Conservation (phyloP, 441 rosid genomes). For the Gossypium trilobum region DNA sequence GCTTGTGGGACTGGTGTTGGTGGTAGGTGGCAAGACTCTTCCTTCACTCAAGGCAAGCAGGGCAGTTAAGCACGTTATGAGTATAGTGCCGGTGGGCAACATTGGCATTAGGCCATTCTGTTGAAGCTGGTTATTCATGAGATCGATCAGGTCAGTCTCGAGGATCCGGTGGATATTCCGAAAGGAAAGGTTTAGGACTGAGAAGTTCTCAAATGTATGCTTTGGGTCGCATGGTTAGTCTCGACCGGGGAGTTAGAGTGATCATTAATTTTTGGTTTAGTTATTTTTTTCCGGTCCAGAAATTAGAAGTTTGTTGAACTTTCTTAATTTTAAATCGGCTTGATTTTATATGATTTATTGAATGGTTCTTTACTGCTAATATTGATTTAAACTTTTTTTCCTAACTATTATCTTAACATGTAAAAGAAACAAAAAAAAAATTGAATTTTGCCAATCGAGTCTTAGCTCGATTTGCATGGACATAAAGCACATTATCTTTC, state of each 20-base stretch:
- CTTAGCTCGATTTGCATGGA: too few relatives aligned
- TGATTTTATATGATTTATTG: too few relatives aligned
- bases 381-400: too few relatives aligned
- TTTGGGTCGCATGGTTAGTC: constrained; percentile 61
- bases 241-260: constrained; percentile 45
- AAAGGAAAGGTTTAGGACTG: constrained; percentile 31
- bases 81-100: constrained; percentile 33
- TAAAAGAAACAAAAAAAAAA: neutral
- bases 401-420: neutral
- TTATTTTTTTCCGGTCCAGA: neutral
- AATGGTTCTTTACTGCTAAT: too few relatives aligned
- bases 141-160: constrained; percentile 39
- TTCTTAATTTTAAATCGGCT: neutral
- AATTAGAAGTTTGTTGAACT: neutral
- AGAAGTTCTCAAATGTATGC: constrained; percentile 54
- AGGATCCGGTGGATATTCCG: constrained; percentile 40
- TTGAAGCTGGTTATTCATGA: constrained; percentile 34
- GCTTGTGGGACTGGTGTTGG: constrained; percentile 31
- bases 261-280: neutral
- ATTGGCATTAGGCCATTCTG: constrained; percentile 29
- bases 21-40: constrained; percentile 60
- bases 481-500: too few relatives aligned
- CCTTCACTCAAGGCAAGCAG: constrained; percentile 48
- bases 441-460: too few relatives aligned
- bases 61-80: constrained; percentile 40